A percentile compares a stretch with the other conserved stretches of the same genome.
Conservation (phyloP, 345 rosid genomes). For the Bruguiera sexangula region DNA sequence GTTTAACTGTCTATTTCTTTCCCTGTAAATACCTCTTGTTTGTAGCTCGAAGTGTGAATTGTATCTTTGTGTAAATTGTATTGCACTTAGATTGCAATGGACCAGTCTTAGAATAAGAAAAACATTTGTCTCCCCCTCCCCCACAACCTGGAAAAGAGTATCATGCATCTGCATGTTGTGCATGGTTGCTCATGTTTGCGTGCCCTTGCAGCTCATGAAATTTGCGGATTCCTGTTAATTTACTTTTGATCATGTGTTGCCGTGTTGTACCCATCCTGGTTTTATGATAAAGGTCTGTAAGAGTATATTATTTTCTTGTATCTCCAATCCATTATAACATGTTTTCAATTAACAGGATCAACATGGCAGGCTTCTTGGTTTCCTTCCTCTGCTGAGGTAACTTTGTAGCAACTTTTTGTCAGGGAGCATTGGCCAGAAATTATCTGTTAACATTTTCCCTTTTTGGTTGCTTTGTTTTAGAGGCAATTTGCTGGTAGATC, state of each 20-base stretch:
- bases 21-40: neutral
- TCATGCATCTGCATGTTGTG: too few relatives aligned
- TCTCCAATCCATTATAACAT: neutral
- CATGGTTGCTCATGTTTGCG: too few relatives aligned
- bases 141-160: too few relatives aligned
- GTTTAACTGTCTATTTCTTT: neutral
- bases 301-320: neutral
- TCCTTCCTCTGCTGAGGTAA: slow-evolving; percentile 56
- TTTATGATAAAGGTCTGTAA: neutral
- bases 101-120: too few relatives aligned
- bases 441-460: too few relatives aligned
- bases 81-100: too few relatives aligned
- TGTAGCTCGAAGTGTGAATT: neutral
- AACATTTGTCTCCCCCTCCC: too few relatives aligned
- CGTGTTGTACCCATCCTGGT: too few relatives aligned
- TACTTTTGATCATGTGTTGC: too few relatives aligned
- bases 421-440: neutral
- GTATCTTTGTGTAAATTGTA: too few relatives aligned
- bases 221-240: too few relatives aligned
- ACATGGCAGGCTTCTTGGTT: slow-evolving; percentile 41
- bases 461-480: slow-evolving; percentile 32
- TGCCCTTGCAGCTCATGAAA: too few relatives aligned
- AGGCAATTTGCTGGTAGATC: slow-evolving; percentile 35
- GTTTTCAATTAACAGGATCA: slow-evolving; percentile 36
- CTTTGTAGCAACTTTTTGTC: slow-evolving; percentile 11